phyloP scores from a whole-genome alignment of 345 rosid genomes.

The Ceriops zippeliana region DNA sequence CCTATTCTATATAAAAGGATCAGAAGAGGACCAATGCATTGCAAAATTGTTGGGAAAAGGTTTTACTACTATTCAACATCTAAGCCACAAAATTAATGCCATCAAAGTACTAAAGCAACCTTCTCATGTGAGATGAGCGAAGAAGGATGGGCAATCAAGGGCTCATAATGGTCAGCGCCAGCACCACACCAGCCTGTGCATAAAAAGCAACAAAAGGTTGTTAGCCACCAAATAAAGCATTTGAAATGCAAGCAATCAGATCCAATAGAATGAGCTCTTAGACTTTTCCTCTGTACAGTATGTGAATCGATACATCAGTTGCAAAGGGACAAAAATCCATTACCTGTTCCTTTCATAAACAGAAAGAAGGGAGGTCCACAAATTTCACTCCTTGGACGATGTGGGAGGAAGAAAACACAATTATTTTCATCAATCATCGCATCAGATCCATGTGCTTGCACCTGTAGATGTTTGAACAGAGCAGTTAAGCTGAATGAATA shows the following conservation, averaged over 20 bases:
- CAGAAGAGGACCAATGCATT: slow-evolving; percentile 7
- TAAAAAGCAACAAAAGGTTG: not conserved
- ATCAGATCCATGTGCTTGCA: slow-evolving; percentile 98
- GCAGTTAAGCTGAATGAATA: not conserved
- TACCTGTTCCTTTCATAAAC: slow-evolving; percentile 99
- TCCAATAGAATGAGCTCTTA: not conserved
- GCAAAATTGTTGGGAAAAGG: not conserved
- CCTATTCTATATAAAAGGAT: not conserved
- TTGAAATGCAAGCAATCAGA: not conserved
- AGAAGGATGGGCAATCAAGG: slow-evolving; percentile 69
- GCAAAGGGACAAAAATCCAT: not conserved
- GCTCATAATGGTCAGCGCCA: slow-evolving; percentile 98
- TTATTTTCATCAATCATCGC: slow-evolving; percentile 94
- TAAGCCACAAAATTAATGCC: slow-evolving; percentile 39
- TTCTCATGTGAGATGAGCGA: slow-evolving; percentile 75
- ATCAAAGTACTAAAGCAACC: slow-evolving; percentile 75
- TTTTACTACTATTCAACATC: slow-evolving; percentile 7
- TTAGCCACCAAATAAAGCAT: not conserved
- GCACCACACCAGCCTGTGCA: slow-evolving; percentile 93
- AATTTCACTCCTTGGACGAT: slow-evolving; percentile 81
- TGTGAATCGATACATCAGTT: too few relatives aligned
- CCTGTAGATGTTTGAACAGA: slow-evolving; percentile 38
- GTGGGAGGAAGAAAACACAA: slow-evolving; percentile 96
- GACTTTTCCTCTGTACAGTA: too few relatives aligned
- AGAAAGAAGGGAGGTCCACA: slow-evolving; percentile 78